Base-by-base conservation (phyloP, 2,329 filamentous ascomycete species). In the Curvularia eragrostidis region DNA sequence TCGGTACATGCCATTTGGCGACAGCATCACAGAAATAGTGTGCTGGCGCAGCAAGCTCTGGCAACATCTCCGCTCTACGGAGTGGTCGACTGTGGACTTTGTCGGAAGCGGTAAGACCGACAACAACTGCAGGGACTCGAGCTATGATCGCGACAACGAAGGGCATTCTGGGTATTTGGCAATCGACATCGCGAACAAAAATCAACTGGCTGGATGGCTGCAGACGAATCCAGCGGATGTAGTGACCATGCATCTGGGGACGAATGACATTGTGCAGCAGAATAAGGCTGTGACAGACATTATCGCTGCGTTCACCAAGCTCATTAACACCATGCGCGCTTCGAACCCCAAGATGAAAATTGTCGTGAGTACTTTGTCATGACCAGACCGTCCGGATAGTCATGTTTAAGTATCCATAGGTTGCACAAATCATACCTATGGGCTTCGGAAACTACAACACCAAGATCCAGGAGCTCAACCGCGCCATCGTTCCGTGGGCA, bases 161-260 rank as follows among this genome's bases (percentile, higher is more conserved):
- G 79, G 78, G 9, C 79, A 81, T 64, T 78, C 75, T 0, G 79
- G 79, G 8, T 81, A 76, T 68, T 68, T 78, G 10, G 79, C 79
- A 18, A 76, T 80, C 56, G 68, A 80, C 63, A 81, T 81, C 47
- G 79, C 78, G 54, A 78, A 78, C 57, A 69, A 70, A 49, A 76
- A 76, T 32, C 75, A 80, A 69, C 68, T 81, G 19, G 77, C 77
- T 41, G 78, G 77, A 23, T 82, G 79, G 79, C 69, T 81, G 43
- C 64, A 77, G 67, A 63, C 34, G 13, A 81, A 79, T 59, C 77
- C 77, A 0, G 78, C 79, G 2, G 78, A 81, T 61, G 75, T 81
- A 24, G 76, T 81, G 54, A 80, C 77, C 9, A 80, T 81, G 78
- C 79, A 81, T 63, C 60, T 81, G 2, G 78, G 79, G 18, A 81